Evolutionary conservation across 2,329 filamentous ascomycete species (phyloP).

Genomic region (Sporothrix variecibatus): DNA sequence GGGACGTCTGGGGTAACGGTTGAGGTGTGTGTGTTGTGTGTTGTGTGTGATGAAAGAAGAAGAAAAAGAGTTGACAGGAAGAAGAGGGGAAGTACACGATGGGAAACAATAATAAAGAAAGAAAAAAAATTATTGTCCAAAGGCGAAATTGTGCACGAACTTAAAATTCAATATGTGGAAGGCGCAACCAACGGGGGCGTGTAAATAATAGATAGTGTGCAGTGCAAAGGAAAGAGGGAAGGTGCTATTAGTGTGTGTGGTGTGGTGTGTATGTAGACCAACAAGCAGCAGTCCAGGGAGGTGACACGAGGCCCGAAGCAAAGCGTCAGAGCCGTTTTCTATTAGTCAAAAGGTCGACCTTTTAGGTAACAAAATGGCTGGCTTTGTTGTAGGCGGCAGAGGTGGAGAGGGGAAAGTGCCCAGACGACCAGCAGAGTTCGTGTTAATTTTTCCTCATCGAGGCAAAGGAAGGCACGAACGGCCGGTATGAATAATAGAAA

Average conservation of each 20-base stretch:
- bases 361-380: conserved; percentile 48
- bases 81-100: not conserved
- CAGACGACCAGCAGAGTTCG: conserved; percentile 9
- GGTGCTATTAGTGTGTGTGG: not conserved
- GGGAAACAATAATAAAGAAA: conserved; percentile 4
- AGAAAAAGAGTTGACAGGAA: not conserved
- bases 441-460: conserved; percentile 15
- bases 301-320: conserved; percentile 25
- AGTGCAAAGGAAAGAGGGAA: not conserved
- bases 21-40: not conserved
- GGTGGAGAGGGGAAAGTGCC: conserved; percentile 21
- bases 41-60: not conserved
- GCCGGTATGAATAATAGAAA: conserved; percentile 28
- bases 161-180: conserved; percentile 10
- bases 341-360: conserved; percentile 49
- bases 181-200: conserved; percentile 13
- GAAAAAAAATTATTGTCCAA: not conserved
- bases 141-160: conserved; percentile 14
- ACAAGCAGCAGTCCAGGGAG: conserved; percentile 3
- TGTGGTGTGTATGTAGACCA: conserved; percentile 8
- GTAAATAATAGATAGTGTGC: not conserved
- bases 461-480: conserved; percentile 5
- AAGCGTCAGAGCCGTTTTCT: conserved; percentile 40
- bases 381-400: conserved; percentile 19
- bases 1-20: not conserved